A percentile compares a stretch with the other conserved stretches of the same genome.
Evolutionary conservation across 345 rosid species (phyloP).

Genomic region (Kernera saxatilis): DNA sequence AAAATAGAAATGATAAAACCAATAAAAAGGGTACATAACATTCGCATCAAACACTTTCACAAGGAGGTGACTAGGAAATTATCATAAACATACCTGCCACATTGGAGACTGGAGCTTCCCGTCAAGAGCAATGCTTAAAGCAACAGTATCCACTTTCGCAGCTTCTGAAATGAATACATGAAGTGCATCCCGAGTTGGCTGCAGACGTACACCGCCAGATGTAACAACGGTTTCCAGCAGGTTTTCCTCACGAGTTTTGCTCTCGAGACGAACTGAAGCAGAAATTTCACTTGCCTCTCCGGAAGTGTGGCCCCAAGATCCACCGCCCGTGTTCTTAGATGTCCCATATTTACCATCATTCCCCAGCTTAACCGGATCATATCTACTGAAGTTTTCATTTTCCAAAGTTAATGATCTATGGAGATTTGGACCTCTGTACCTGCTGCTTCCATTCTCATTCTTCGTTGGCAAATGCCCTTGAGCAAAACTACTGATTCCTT

Average conservation of each 20-base stretch:
- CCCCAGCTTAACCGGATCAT: conserved; percentile 61
- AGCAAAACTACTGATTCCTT: conserved; percentile 72
- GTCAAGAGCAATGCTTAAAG: conserved; percentile 73
- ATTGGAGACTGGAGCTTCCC: conserved; percentile 77
- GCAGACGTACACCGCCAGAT: conserved; percentile 90
- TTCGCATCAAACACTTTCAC: background rate
- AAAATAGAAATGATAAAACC: background rate
- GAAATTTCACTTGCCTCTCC: conserved; percentile 48
- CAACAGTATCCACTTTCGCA: conserved; percentile 70
- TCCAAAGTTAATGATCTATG: conserved; percentile 83
- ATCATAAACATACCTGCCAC: conserved; percentile 71
- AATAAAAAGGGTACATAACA: background rate
- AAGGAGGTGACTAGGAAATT: background rate
- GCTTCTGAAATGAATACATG: conserved; percentile 81
- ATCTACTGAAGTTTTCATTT: conserved; percentile 52
- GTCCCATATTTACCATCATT: conserved; percentile 48
- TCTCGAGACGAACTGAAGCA: conserved; percentile 40
- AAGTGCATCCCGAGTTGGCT: conserved; percentile 93
- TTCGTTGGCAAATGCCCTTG: conserved; percentile 58
- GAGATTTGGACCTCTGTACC: conserved; percentile 74
- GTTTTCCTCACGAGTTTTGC: conserved; percentile 80
- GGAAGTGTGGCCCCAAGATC: conserved; percentile 60
- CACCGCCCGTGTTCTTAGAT: conserved; percentile 41
- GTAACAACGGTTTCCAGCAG: conserved; percentile 91
- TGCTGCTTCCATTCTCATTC: conserved; percentile 73